A percentile compares a stretch with the other conserved stretches of the same genome.
Evolutionary conservation across 192 early-diverging fungal genomes (phyloP).

Genomic region (Funneliformis geosporum): DNA sequence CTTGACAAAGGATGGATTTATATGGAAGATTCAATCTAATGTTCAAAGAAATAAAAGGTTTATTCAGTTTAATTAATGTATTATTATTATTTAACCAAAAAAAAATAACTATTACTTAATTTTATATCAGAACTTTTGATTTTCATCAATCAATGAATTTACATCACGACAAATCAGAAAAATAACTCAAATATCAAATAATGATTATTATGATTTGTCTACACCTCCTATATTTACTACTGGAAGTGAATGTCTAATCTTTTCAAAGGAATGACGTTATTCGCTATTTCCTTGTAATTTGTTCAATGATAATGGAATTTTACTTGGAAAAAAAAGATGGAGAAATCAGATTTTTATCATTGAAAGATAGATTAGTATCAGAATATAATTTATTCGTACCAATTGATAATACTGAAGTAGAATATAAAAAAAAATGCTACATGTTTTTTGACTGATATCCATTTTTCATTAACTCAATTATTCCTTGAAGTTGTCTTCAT

Average conservation of each 20-base stretch:
- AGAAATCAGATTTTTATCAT: constrained; percentile 26
- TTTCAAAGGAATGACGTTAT: neutral
- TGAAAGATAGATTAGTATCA: neutral
- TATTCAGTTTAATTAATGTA: no score
- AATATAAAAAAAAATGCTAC: constrained; percentile 1
- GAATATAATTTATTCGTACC: constrained; percentile 11
- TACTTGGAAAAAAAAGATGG: constrained; percentile 12
- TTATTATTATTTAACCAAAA: no score
- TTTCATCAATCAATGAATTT: neutral
- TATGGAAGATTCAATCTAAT: neutral
- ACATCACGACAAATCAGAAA: neutral
- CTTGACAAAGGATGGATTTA: neutral
- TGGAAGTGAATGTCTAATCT: neutral
- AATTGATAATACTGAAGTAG: neutral
- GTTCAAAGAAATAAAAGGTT: constrained; percentile 8
- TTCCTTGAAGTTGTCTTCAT: neutral
- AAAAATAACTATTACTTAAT: neutral
- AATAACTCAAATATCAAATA: neutral
- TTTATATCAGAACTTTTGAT: neutral
- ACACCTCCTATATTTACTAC: constrained; percentile 2
- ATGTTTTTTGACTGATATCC: constrained; percentile 32
- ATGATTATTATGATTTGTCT: neutral
- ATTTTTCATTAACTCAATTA: neutral
- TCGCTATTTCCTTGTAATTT: neutral
- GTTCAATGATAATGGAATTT: neutral